Evolutionary conservation across 768 basidiomycete species (phyloP), one percentile per base, ranked within the genome.

Genomic region (Tylopilus rubrobrunneus): DNA sequence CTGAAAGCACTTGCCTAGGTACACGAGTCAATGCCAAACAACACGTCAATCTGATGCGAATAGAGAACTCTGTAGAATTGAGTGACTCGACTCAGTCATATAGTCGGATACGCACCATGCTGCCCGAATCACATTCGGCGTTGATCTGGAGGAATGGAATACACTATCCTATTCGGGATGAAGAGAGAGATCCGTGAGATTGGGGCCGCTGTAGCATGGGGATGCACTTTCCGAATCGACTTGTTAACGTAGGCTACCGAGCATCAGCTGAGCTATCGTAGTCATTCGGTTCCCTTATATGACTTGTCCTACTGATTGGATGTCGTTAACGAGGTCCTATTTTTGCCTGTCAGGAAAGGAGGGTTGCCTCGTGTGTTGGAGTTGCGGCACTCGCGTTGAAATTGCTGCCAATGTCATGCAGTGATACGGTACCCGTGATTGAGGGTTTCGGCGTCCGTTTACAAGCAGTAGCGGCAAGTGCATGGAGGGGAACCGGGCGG

Each of bases 291-390:
- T 60, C 34, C 53, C 33, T n/a, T 50, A 47, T 50, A 51, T 58
- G 49, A 58, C 29, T n/a, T 25, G 29, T n/a, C 27, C 42, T 31
- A 12, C 45, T 48, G 41, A 56, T 48, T n/a, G 34, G 1, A 44
- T 43, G 40, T 55, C 52, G 45, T 54, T 46, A 55, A 45, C n/a
- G 15, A 56, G 41, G 55, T 19, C 28, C 36, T 19, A 19, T 33
- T 23, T 51, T 55, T 11, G n/a, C n/a, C 44, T 19, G 45, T 43
- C 43, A 11, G 48, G 59, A 57, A 60, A 57, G 59, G 42, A 58
- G 57, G 60, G 61, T 48, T 15, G 61, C 56, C 60, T 61, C 61
- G 56, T 59, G 56, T 59, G 56, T 3, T 33, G 43, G 41, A 29
- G 42, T 56, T n/a, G 46, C 46, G 40, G 41, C 34, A 7, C 37